These are phyloP conservation scores for Carpinus viminea DNA, from an alignment of 306 rosid genomes.

Conservation along the genomic window DNA sequence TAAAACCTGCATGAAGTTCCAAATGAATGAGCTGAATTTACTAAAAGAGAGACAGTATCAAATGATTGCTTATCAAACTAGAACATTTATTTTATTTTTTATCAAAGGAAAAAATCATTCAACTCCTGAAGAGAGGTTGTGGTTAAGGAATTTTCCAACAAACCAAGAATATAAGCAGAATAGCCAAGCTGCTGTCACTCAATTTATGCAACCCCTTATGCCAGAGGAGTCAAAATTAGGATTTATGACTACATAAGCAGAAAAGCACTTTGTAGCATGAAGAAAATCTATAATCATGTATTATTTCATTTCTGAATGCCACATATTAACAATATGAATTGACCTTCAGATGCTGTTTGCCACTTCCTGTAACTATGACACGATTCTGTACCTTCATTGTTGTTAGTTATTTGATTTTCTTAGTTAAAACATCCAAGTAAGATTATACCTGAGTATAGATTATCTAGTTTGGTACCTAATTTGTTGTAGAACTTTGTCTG, in stretches of 20 bases:
- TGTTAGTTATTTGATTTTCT: background rate
- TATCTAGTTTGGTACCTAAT: background rate
- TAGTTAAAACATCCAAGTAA: slow-evolving; percentile 1
- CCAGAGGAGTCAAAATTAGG: background rate
- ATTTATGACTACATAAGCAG: background rate
- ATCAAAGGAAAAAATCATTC: background rate
- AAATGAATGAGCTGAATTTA: slow-evolving; percentile 18
- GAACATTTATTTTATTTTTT: background rate
- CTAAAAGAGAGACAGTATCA: background rate
- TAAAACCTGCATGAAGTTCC: slow-evolving; percentile 56
- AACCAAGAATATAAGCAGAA: background rate
- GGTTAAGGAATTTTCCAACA: background rate
- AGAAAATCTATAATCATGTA: background rate
- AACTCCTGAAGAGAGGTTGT: background rate
- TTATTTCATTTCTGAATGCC: background rate
- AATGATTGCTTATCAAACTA: background rate
- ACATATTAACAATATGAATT: background rate
- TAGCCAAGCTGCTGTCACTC: background rate
- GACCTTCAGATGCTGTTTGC: background rate
- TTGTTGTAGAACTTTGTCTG: background rate
- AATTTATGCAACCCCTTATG: background rate
- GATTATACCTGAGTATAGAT: background rate
- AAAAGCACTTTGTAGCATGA: background rate
- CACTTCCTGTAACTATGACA: background rate
- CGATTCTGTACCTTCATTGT: background rate